Percentiles rank a stretch among this genome's conserved stretches.
Conservation (phyloP, 352 stramenopile genomes). For the Phytophthora chlamydospora region DNA sequence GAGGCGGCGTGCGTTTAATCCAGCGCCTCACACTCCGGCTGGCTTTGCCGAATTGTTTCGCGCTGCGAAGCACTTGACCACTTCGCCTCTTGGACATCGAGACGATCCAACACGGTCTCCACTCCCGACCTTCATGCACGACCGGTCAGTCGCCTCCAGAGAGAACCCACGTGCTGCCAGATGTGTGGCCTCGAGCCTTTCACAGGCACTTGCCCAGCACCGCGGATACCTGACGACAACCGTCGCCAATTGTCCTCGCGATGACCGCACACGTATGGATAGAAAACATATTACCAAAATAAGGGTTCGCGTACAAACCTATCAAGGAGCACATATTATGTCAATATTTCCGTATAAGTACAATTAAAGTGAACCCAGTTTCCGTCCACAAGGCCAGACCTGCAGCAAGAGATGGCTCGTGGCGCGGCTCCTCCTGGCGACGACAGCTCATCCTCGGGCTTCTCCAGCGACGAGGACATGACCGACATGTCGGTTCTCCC, state of each 20-base stretch:
- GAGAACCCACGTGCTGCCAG: slow-evolving; percentile 28
- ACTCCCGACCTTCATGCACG: not conserved
- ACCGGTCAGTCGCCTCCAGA: slow-evolving; percentile 12
- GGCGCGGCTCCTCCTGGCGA: slow-evolving; percentile 6
- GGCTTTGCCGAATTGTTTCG: slow-evolving; percentile 17
- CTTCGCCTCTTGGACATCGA: slow-evolving; percentile 8
- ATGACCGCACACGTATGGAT: not conserved
- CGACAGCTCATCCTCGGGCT: slow-evolving; percentile 45
- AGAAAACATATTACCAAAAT: too few species aligned
- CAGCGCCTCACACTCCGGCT: slow-evolving; percentile 12
- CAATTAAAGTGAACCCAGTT: too few species aligned
- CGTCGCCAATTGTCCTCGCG: slow-evolving; percentile 17
- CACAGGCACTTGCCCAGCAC: not conserved
- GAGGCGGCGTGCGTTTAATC: not conserved
- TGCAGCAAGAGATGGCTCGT: slow-evolving; percentile 22
- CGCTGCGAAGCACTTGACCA: slow-evolving; percentile 2
- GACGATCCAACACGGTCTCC: slow-evolving; percentile 1
- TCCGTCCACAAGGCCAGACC: not conserved
- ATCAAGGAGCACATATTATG: too few species aligned
- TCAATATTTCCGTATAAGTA: too few species aligned
- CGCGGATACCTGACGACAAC: slow-evolving; percentile 26
- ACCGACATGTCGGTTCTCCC: slow-evolving; percentile 6
- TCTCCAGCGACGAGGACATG: slow-evolving; percentile 54
- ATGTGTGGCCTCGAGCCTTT: slow-evolving; percentile 14
- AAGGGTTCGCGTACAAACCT: not conserved